Conservation (phyloP, 805 yeast genomes). For the Candida verbasci region DNA sequence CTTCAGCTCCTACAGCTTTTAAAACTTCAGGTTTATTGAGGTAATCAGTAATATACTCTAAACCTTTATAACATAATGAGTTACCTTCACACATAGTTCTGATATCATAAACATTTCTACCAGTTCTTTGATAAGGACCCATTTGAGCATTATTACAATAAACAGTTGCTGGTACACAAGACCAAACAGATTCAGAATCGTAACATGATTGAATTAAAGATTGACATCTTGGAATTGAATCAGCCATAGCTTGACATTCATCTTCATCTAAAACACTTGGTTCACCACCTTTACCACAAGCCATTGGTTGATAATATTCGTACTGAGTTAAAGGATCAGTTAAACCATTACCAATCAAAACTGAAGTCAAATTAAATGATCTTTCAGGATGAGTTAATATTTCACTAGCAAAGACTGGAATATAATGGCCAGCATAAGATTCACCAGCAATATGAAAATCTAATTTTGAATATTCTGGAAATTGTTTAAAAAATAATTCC, state of each 20-base stretch:
- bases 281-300: conserved; percentile 86
- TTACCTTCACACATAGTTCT: conserved; percentile 70
- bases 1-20: conserved; percentile 87
- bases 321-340: conserved; percentile 82
- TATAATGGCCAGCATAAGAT: conserved; percentile 45
- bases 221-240: conserved; percentile 68
- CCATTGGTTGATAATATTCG: conserved; percentile 84
- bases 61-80: conserved; percentile 72
- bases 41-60: conserved; percentile 71
- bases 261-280: conserved; percentile 67
- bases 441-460: conserved; percentile 40
- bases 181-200: conserved; percentile 64
- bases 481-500: conserved; percentile 33
- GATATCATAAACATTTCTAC: conserved; percentile 88
- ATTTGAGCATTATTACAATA: conserved; percentile 84
- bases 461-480: conserved; percentile 25
- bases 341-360: conserved; percentile 89
- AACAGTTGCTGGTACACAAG: conserved; percentile 87
- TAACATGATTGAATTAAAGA: conserved; percentile 76
- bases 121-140: conserved; percentile 79
- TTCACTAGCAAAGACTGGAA: conserved; percentile 42
- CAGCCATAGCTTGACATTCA: conserved; percentile 62
- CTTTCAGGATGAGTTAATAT: conserved; percentile 38
- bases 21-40: conserved; percentile 74
- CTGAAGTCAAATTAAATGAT: conserved; percentile 59